Evolutionary conservation across 352 stramenopile species (phyloP).

Genomic region (Pythium pyrilobum): DNA sequence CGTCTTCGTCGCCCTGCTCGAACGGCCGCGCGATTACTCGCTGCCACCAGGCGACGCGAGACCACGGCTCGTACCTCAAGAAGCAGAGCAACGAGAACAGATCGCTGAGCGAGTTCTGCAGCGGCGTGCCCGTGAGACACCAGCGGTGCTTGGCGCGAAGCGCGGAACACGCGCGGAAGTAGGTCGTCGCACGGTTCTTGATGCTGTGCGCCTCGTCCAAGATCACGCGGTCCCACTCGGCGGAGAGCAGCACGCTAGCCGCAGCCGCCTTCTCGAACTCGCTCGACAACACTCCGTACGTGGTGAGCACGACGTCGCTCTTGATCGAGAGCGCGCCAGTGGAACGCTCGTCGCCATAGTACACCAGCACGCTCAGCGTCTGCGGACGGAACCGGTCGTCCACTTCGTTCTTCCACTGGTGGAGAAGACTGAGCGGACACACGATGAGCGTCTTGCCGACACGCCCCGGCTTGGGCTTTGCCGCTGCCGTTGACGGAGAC

Average conservation of each 20-base stretch:
- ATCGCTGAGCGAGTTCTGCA: constrained; percentile 88
- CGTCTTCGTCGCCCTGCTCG: constrained; percentile 59
- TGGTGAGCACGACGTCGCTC: constrained; percentile 79
- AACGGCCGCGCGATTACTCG: constrained; percentile 75
- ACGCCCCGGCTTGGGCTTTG: neutral
- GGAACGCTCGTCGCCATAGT: constrained; percentile 70
- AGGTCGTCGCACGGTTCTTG: constrained; percentile 79
- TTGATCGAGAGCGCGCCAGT: constrained; percentile 10
- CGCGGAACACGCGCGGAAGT: constrained; percentile 56
- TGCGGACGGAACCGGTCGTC: constrained; percentile 51
- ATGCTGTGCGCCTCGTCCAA: constrained; percentile 91
- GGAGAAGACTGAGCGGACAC: constrained; percentile 82
- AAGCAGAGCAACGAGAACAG: constrained; percentile 85
- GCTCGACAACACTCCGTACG: constrained; percentile 73
- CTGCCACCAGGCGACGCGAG: constrained; percentile 75
- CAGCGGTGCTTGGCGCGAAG: constrained; percentile 67
- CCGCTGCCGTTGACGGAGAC: neutral
- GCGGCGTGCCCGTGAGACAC: constrained; percentile 88
- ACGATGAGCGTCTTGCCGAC: constrained; percentile 71
- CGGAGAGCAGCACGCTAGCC: constrained; percentile 23
- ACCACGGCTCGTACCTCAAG: constrained; percentile 84
- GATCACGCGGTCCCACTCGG: constrained; percentile 82
- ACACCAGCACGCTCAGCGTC: constrained; percentile 49
- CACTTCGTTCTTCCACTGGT: constrained; percentile 87
- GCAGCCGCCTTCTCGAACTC: constrained; percentile 44